Base-by-base conservation (phyloP, 345 rosid species). In the Lepidium aucheri region DNA sequence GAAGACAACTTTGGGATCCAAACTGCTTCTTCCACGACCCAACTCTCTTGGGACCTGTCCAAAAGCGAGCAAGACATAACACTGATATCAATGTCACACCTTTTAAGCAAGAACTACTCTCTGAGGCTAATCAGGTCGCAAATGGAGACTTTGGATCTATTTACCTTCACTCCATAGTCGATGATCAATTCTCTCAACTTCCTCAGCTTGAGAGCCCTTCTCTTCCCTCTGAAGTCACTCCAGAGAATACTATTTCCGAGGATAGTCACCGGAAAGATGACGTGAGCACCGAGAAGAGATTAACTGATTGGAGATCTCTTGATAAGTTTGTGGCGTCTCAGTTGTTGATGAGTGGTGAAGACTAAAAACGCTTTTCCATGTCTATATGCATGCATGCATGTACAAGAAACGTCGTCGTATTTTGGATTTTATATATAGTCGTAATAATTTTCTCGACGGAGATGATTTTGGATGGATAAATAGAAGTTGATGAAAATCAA, bases 261-360 rank as follows among this genome's bases (percentile, higher is more conserved):
- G 49, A 55, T 13, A 57, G 72, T 8, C 67, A 50, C 52, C 76
- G 53, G 51, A 80, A 78, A 53, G 81, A 77, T 35, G 61, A 51
- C 1, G 13, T 41, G 17, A 42, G 63, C 26, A 39, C 3, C 18
- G 77, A 58, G 53, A 78, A 76, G 70, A 76, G 53, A 53, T 87
- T 86, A 46, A 90, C 90, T 1, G 98, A 90, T 22, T 93, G 98
- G 98, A 84, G 98, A 77, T 86, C 84, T 5, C 83, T 90, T 9
- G 98, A 93, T 76, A 88, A 82, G 85, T 93, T 93, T 63, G 97
- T 93, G 40, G 98, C 96, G 28, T 88, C 98, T n/a, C 97, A 93
- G 58, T 32, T 93, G 30, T 41, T 72, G 66, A 67, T 74, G 77
- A 93, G 88, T 67, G 88, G 83, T 35, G 93, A 84, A 68, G 91